Evolutionary conservation across 164 flowering plant species (phyloP).

Genomic region (Brasenia schreberi): DNA sequence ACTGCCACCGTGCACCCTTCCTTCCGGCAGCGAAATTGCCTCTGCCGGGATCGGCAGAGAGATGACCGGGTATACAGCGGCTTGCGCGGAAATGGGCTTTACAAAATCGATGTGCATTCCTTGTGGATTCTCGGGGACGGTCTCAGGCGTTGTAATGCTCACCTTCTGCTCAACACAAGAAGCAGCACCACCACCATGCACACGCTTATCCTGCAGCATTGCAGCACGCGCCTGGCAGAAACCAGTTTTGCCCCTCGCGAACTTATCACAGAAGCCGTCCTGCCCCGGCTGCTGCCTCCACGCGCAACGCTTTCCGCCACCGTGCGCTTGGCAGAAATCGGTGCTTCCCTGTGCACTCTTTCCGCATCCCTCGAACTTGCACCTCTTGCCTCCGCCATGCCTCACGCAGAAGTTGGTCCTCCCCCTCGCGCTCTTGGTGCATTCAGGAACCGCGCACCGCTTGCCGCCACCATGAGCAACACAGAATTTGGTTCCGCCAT

Average conservation of each 20-base stretch:
- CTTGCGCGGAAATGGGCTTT: no score
- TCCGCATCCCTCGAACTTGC: slow-evolving; percentile 48
- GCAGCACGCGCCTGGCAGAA: slow-evolving; percentile 71
- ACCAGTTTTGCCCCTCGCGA: slow-evolving; percentile 81
- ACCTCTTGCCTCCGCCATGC: slow-evolving; percentile 92
- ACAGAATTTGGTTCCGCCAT: slow-evolving; percentile 80
- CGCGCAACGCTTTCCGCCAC: slow-evolving; percentile 76
- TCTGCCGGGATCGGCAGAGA: slow-evolving; percentile 30
- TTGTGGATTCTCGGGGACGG: no score
- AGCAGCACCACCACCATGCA: no score
- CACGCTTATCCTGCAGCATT: slow-evolving; percentile 25
- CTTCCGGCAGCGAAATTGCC: slow-evolving; percentile 58
- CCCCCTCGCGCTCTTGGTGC: slow-evolving; percentile 87
- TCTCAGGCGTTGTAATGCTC: no score
- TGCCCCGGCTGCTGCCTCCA: slow-evolving; percentile 34
- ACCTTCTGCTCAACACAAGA: no score
- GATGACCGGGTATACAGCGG: slow-evolving; percentile 12
- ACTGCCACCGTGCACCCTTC: slow-evolving; percentile 93
- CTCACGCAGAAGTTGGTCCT: slow-evolving; percentile 74
- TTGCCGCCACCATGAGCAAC: slow-evolving; percentile 93
- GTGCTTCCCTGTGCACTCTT: slow-evolving; percentile 97
- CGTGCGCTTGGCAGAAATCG: slow-evolving; percentile 90
- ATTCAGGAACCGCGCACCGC: slow-evolving; percentile 62
- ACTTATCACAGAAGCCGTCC: slow-evolving; percentile 52
- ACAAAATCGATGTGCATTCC: no score